Percentiles rank a stretch among this genome's conserved stretches.
Evolutionary conservation across 1,284 basidiomycete species (phyloP).

Genomic region (Cryptococcus wingfieldii): DNA sequence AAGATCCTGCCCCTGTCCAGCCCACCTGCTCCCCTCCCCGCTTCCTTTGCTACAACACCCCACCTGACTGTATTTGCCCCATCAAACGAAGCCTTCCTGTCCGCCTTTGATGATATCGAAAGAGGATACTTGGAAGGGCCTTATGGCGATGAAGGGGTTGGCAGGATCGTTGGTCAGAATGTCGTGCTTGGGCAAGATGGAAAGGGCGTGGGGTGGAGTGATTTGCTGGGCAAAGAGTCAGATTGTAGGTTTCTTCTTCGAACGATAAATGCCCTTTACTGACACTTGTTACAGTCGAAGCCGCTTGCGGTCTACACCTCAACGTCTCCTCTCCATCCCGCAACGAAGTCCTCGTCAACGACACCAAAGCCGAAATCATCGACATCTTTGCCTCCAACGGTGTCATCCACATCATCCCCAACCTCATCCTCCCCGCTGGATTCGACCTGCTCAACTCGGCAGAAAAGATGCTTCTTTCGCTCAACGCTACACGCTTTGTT

Average conservation of each 20-base stretch:
- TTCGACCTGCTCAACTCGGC: slow-evolving; percentile 70
- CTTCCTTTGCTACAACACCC: slow-evolving; percentile 49
- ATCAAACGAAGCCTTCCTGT: slow-evolving; percentile 71
- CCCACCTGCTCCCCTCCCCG: slow-evolving; percentile 61
- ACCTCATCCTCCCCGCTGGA: slow-evolving; percentile 71
- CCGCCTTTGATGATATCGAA: slow-evolving; percentile 61
- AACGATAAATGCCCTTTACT: neutral
- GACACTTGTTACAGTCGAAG: neutral
- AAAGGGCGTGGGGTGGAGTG: slow-evolving; percentile 38
- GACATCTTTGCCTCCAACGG: slow-evolving; percentile 91
- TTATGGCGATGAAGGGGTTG: slow-evolving; percentile 73
- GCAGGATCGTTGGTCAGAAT: slow-evolving; percentile 72
- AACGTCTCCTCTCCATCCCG: slow-evolving; percentile 57
- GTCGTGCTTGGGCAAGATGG: slow-evolving; percentile 52
- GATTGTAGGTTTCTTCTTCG: slow-evolving; percentile 14
- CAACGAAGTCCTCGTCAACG: slow-evolving; percentile 59
- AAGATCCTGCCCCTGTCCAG: slow-evolving; percentile 55
- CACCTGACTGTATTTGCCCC: slow-evolving; percentile 89
- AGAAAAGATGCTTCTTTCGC: slow-evolving; percentile 69
- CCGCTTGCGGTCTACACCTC: slow-evolving; percentile 62
- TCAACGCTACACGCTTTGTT: slow-evolving; percentile 89
- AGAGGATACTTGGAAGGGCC: slow-evolving; percentile 78
- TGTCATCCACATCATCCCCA: slow-evolving; percentile 83
- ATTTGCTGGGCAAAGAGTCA: slow-evolving; percentile 25
- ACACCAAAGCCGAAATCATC: slow-evolving; percentile 59